These are phyloP conservation scores for Zanthoxylum bungeanum DNA, from an alignment of 345 rosid genomes.

Conservation along the genomic window DNA sequence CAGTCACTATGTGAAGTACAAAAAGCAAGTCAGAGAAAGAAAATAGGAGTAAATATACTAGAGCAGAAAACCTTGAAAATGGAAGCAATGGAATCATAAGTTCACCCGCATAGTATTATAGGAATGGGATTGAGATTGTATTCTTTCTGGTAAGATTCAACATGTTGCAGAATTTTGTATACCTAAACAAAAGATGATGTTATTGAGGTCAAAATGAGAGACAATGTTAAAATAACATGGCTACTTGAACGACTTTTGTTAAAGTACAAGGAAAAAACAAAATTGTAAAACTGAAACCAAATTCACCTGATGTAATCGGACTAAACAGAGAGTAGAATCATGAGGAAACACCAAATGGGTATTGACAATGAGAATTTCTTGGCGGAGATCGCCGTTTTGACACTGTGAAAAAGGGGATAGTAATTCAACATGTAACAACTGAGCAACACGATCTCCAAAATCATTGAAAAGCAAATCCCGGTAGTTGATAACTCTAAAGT, in stretches of 20 bases:
- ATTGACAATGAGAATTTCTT: conserved; percentile 75
- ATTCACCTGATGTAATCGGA: conserved; percentile 66
- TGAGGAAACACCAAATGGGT: conserved; percentile 96
- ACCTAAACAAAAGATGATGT: conserved; percentile 43
- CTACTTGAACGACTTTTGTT: not conserved
- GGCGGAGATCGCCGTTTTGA: conserved; percentile 31
- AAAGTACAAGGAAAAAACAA: not conserved
- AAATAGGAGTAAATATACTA: conserved; percentile 2
- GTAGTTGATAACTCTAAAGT: conserved; percentile 66
- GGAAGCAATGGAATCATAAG: not conserved
- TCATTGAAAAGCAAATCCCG: conserved; percentile 71
- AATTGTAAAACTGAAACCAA: not conserved
- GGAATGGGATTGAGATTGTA: conserved; percentile 66
- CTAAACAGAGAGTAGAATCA: conserved; percentile 68
- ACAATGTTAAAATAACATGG: not conserved
- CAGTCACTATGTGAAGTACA: conserved; percentile 58
- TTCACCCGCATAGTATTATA: conserved; percentile 83
- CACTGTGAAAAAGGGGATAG: conserved; percentile 39
- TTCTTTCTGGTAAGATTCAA: conserved; percentile 80
- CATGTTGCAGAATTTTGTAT: conserved; percentile 74
- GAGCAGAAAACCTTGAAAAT: not conserved
- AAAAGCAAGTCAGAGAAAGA: not conserved
- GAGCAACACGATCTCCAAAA: conserved; percentile 78
- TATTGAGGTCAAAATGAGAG: not conserved
- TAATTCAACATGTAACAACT: conserved; percentile 62